These are phyloP conservation scores for Metarhizium robertsii DNA, from an alignment of 2,329 filamentous ascomycete species.

Conservation along the genomic window DNA sequence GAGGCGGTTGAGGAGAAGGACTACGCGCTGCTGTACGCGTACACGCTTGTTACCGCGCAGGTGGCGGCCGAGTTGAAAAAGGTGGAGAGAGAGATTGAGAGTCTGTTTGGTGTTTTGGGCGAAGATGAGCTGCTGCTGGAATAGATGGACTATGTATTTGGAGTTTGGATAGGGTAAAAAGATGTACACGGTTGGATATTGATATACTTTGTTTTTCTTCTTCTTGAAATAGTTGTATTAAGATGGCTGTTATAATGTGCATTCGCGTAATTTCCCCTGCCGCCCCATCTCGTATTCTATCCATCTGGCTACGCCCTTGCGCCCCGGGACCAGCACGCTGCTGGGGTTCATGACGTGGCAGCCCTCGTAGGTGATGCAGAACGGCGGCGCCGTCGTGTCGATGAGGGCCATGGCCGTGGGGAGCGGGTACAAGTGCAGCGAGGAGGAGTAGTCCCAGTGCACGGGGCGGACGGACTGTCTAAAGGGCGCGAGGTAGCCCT, in stretches of 20 bases:
- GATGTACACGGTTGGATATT: background rate
- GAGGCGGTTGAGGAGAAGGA: slow-evolving; percentile 60
- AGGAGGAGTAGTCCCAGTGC: slow-evolving; percentile 76
- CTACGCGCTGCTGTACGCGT: slow-evolving; percentile 88
- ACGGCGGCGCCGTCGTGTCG: slow-evolving; percentile 72
- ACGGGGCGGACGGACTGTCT: slow-evolving; percentile 69
- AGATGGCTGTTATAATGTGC: slow-evolving; percentile 35
- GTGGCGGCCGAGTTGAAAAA: slow-evolving; percentile 55
- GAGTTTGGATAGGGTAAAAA: too few species aligned
- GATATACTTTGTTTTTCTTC: too few species aligned
- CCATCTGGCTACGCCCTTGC: slow-evolving; percentile 67
- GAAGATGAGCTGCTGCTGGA: slow-evolving; percentile 49
- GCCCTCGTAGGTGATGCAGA: slow-evolving; percentile 85
- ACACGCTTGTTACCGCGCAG: slow-evolving; percentile 61
- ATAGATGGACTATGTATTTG: slow-evolving; percentile 18
- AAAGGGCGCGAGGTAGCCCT: slow-evolving; percentile 83
- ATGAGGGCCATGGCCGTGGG: slow-evolving; percentile 77
- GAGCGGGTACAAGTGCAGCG: slow-evolving; percentile 77
- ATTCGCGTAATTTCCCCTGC: slow-evolving; percentile 54
- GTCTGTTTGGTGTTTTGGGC: slow-evolving; percentile 52
- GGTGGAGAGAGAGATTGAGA: slow-evolving; percentile 52
- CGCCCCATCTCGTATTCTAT: slow-evolving; percentile 72
- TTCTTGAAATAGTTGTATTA: too few species aligned
- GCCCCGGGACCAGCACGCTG: slow-evolving; percentile 58
- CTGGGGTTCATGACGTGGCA: slow-evolving; percentile 95